Evolutionary conservation across 441 rosid genomes (phyloP).

Genomic region (Populus hybrid): DNA sequence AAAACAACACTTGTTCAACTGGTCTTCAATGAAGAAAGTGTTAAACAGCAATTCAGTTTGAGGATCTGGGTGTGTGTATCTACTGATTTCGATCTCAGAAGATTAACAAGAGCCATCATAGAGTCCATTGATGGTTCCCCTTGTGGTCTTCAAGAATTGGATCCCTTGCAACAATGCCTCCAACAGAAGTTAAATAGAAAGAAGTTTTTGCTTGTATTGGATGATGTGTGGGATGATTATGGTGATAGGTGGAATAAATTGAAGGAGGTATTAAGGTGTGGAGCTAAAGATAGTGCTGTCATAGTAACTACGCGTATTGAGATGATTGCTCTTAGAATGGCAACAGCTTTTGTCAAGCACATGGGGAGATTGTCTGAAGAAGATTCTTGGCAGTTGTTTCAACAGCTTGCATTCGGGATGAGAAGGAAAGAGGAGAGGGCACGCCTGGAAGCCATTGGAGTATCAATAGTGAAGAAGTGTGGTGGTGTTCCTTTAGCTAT

Average conservation of each 20-base stretch:
- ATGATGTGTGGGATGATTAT: not conserved
- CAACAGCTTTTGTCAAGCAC: not conserved
- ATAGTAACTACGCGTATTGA: not conserved
- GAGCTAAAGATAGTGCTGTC: not conserved
- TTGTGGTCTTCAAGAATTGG: not conserved
- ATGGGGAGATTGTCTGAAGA: not conserved
- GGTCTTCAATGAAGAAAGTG: too few relatives aligned
- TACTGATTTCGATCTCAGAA: too few relatives aligned
- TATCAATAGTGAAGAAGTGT: not conserved
- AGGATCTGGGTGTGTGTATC: too few relatives aligned
- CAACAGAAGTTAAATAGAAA: not conserved
- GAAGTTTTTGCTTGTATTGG: not conserved
- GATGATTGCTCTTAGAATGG: not conserved
- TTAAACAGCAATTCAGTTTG: too few relatives aligned
- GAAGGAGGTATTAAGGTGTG: not conserved
- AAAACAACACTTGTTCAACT: too few relatives aligned
- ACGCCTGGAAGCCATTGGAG: not conserved
- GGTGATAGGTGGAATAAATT: not conserved
- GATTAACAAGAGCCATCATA: too few relatives aligned
- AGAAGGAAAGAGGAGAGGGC: not conserved
- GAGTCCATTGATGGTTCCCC: too few relatives aligned
- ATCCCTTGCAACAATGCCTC: not conserved
- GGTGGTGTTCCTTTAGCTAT: not conserved
- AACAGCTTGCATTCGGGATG: not conserved
- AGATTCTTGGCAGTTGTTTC: not conserved